phyloP scores from a whole-genome alignment of 1,139 yeast genomes.

The Saccharomyces hybrid region DNA sequence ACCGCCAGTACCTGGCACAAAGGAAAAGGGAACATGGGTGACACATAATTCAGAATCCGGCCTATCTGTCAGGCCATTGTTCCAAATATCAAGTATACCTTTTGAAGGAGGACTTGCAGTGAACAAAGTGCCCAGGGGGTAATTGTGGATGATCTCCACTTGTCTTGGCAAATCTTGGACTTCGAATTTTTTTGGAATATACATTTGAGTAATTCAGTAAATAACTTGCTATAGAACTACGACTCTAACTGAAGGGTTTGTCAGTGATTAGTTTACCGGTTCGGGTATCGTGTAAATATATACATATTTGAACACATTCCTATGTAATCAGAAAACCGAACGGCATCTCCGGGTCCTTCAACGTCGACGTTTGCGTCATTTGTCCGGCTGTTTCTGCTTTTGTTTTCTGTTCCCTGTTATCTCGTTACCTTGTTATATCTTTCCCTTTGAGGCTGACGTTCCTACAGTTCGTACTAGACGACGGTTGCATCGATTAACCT shows the following conservation, averaged over 20 bases:
- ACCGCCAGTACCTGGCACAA: conserved; percentile 9
- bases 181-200: conserved; percentile 11
- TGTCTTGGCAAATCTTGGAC: conserved; percentile 11
- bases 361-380: neutral
- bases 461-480: neutral
- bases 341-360: neutral
- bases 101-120: conserved; percentile 3
- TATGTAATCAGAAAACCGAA: neutral
- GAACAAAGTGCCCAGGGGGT: conserved; percentile 16
- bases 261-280: neutral
- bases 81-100: conserved; percentile 42
- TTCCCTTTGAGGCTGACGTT: neutral
- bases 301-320: neutral
- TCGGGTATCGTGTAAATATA: neutral
- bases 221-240: neutral
- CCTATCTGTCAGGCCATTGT: conserved; percentile 26
- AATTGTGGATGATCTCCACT: conserved; percentile 8
- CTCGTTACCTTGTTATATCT: neutral
- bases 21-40: neutral
- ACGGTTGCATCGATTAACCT: neutral
- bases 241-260: neutral
- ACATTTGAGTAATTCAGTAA: conserved; percentile 7
- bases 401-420: neutral
- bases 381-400: neutral
- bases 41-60: neutral